A percentile compares a stretch with the other conserved stretches of the same genome.
Conservation (phyloP, 805 yeast species). For the Wickerhamomyces tratensis region DNA sequence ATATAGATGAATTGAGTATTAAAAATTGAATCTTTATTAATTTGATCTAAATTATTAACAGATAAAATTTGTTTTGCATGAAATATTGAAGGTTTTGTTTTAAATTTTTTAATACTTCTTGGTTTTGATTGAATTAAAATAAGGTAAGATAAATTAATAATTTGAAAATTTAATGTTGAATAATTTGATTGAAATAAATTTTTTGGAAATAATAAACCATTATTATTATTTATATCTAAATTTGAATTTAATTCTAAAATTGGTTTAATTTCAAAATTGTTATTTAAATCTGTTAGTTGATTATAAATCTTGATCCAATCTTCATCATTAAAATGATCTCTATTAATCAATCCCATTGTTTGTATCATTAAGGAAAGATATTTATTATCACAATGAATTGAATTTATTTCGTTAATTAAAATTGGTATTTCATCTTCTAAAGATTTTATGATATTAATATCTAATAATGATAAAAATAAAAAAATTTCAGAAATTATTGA, state of each 20-base stretch:
- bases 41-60: conserved; percentile 8
- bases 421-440: neutral
- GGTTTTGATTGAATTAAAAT: conserved; percentile 27
- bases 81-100: conserved; percentile 11
- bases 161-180: conserved; percentile 22
- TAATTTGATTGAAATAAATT: conserved; percentile 19
- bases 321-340: neutral
- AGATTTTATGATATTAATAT: neutral
- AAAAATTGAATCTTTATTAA: conserved; percentile 16
- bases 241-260: too few species aligned
- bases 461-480: neutral
- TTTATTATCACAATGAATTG: too few species aligned
- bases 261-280: too few species aligned
- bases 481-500: neutral
- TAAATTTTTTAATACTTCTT: conserved; percentile 18
- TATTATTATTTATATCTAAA: too few species aligned
- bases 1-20: conserved; percentile 8
- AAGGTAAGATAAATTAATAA: conserved; percentile 24
- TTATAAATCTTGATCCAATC: neutral
- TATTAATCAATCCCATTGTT: neutral
- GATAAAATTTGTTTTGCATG: conserved; percentile 14
- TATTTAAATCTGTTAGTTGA: too few species aligned
- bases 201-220: conserved; percentile 18
- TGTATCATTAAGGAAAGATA: too few species aligned
- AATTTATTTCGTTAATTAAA: too few species aligned